Percentiles rank a stretch among this genome's conserved stretches.
These are phyloP conservation scores for Thraustochytrium sp. DNA, from an alignment of 352 stramenopile species.

Conservation along the genomic window DNA sequence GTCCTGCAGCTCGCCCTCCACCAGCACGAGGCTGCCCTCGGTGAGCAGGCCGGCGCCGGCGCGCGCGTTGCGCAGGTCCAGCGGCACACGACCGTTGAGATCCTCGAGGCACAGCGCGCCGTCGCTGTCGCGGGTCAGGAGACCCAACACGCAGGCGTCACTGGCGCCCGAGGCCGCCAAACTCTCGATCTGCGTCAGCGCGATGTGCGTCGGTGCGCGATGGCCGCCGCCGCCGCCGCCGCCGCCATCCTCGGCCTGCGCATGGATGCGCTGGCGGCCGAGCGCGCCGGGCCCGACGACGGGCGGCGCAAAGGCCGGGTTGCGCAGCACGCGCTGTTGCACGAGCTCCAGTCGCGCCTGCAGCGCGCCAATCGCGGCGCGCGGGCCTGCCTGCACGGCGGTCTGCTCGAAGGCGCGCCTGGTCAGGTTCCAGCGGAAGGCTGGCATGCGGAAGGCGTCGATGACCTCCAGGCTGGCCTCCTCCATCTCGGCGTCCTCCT, in stretches of 20 bases:
- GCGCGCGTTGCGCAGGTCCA: slow-evolving; percentile 52
- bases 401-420: background rate
- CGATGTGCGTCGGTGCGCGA: background rate
- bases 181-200: slow-evolving; percentile 31
- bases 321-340: background rate
- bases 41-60: slow-evolving; percentile 71
- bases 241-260: background rate
- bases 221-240: background rate
- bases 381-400: background rate
- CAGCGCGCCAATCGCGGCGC: background rate
- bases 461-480: background rate
- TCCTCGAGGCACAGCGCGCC: slow-evolving; percentile 59
- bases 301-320: background rate
- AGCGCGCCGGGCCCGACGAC: background rate
- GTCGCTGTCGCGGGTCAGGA: slow-evolving; percentile 26
- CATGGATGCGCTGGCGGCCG: background rate
- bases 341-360: background rate
- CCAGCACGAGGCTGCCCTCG: slow-evolving; percentile 81
- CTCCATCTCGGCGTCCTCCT: slow-evolving; percentile 19
- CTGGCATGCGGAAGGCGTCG: background rate
- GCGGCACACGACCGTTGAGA: slow-evolving; percentile 55
- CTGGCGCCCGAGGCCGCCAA: background rate
- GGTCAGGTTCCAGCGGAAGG: background rate
- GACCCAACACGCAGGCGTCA: background rate
- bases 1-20: slow-evolving; percentile 85